Evolutionary conservation across 495 filamentous ascomycete species (phyloP).

Genomic region (Mytilinidion resinicola): DNA sequence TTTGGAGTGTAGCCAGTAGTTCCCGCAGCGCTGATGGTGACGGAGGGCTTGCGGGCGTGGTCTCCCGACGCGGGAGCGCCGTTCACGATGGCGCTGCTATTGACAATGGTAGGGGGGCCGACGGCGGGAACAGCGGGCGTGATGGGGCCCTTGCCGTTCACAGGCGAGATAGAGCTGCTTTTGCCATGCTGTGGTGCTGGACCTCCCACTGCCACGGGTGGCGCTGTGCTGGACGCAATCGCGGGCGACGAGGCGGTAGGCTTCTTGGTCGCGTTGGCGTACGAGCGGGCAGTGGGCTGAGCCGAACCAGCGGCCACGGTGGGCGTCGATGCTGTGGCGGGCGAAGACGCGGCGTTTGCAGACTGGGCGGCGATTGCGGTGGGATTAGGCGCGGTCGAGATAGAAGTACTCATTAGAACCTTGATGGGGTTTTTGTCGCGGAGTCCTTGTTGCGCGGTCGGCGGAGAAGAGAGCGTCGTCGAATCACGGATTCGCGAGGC

Average conservation of each 20-base stretch:
- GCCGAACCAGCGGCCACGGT: constrained; percentile 60
- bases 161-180: constrained; percentile 63
- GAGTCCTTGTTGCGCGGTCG: constrained; percentile 4
- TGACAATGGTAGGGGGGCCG: constrained; percentile 51
- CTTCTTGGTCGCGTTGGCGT: constrained; percentile 76
- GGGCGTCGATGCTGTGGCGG: constrained; percentile 56
- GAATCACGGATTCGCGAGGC: constrained; percentile 45
- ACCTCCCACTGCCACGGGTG: constrained; percentile 64
- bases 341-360: constrained; percentile 51
- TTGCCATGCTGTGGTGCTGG: constrained; percentile 71
- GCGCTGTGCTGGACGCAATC: constrained; percentile 60
- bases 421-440: constrained; percentile 2
- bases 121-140: constrained; percentile 58
- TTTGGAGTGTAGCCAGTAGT: constrained; percentile 69
- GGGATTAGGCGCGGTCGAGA: constrained; percentile 39
- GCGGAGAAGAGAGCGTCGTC: constrained; percentile 13
- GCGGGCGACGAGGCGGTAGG: constrained; percentile 56
- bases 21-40: constrained; percentile 78
- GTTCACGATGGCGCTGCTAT: constrained; percentile 58
- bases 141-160: constrained; percentile 73
- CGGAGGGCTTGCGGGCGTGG: constrained; percentile 75
- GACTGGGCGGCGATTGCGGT: constrained; percentile 49
- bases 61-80: constrained; percentile 52
- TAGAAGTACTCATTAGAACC: constrained; percentile 40
- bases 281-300: constrained; percentile 49